Base-by-base conservation (phyloP, 1,139 yeast species). In the Debaryomycetaceae sp. region DNA sequence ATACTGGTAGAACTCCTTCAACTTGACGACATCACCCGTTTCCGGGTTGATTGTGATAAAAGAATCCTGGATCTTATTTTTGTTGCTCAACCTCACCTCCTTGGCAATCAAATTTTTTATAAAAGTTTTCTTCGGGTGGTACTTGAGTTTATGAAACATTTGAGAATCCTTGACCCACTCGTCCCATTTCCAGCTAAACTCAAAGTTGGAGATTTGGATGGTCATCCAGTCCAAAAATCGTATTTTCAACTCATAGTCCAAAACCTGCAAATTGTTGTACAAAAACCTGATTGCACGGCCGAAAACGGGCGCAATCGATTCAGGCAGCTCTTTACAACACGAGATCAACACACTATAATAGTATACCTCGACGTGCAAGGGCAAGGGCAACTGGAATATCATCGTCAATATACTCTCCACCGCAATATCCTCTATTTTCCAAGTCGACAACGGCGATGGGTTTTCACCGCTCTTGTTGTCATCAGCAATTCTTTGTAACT, bases 141-240 rank as follows among this genome's bases (percentile, higher is more conserved):
- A 74, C 23, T 56, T 53, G 32, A 67, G 42, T 8, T 40, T 34
- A 9, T 44, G 38, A 32, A 46, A 60, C 29, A 52, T 52, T 18
- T 56, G 50, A 0, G 81, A 69, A 46, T 78, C 83, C 2, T 56
- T 57, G 27, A 73, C 77, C 98, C 98, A 93, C 55, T 89, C 98
- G 42, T 77, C 80, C 99, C 99, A 91, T 51, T 88, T 88, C 99
- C 99, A 93, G 27, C 91, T 84, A 57, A 86, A 93, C 39, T 84
- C 89, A 56, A 91, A 93, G 54, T 91, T 91, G 44, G 95, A 83
- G 51, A 93, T 74, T 58, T 93, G 98, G 36, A 85, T 82, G 3
- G 95, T 73, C 69, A 93, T 82, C 98, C 98, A 93, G 54, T 85
- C 94, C 48, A 86, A 64, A 43, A 77, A 83, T 39, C 91, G 67